Evolutionary conservation across 2,329 filamentous ascomycete species (phyloP).

Genomic region (Hypoxylon sp.): DNA sequence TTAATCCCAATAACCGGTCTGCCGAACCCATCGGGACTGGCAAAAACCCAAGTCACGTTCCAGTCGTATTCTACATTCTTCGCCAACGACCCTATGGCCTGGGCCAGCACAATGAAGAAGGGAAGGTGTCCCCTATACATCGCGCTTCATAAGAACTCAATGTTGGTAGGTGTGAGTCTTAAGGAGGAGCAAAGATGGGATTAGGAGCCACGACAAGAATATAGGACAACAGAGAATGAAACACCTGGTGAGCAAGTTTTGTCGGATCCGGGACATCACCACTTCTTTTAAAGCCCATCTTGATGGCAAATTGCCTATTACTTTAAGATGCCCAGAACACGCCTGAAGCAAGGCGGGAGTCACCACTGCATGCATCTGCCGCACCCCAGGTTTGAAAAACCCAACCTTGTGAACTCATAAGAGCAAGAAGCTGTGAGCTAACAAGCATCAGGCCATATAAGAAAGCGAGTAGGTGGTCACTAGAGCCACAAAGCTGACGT

Average conservation of each 20-base stretch:
- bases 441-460: neutral
- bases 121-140: constrained; percentile 38
- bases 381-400: constrained; percentile 26
- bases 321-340: neutral
- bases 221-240: constrained; percentile 21
- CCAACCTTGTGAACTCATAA: constrained; percentile 16
- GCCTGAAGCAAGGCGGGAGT: neutral
- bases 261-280: constrained; percentile 14
- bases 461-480: neutral
- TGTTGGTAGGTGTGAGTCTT: constrained; percentile 15
- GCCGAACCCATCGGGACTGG: constrained; percentile 70
- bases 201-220: constrained; percentile 4
- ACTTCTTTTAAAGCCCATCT: constrained; percentile 28
- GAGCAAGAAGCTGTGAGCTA: constrained; percentile 14
- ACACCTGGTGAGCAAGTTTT: constrained; percentile 33
- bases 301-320: constrained; percentile 3
- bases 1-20: constrained; percentile 76
- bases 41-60: constrained; percentile 72
- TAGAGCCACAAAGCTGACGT: constrained; percentile 17
- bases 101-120: constrained; percentile 34
- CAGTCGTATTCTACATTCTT: constrained; percentile 68
- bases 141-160: constrained; percentile 17
- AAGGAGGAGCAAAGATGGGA: constrained; percentile 14
- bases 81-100: constrained; percentile 51
- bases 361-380: constrained; percentile 1